Percentiles rank a stretch among this genome's conserved stretches.
These are phyloP conservation scores for Lactarius deliciosus DNA, from an alignment of 768 basidiomycete species.

Conservation along the genomic window DNA sequence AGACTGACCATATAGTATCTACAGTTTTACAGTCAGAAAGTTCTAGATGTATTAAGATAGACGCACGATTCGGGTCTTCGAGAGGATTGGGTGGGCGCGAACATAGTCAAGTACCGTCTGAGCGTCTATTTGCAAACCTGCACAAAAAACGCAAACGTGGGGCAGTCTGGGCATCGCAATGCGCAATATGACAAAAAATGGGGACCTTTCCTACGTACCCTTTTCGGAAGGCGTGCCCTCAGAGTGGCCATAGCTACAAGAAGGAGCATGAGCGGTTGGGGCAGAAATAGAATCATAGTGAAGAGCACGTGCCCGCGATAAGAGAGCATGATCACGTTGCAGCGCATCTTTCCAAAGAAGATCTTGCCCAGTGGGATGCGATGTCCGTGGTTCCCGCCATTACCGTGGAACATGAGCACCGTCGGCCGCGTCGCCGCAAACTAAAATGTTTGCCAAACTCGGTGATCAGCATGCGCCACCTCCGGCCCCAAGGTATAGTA, in stretches of 20 bases:
- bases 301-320: constrained; percentile 73
- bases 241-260: constrained; percentile 76
- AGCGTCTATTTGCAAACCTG: constrained; percentile 81
- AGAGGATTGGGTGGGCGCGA: constrained; percentile 58
- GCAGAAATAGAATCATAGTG: too few species aligned
- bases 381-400: constrained; percentile 85
- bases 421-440: constrained; percentile 66
- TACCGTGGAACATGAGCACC: constrained; percentile 91
- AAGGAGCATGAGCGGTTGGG: not conserved
- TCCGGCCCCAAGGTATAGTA: not conserved
- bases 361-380: constrained; percentile 83
- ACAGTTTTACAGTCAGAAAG: constrained; percentile 2
- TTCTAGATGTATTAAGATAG: too few species aligned
- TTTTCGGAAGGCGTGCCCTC: constrained; percentile 86
- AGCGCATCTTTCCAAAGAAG: constrained; percentile 79
- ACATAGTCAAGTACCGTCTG: constrained; percentile 81
- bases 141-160: not conserved
- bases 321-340: constrained; percentile 92
- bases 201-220: constrained; percentile 44
- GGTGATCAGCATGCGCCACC: not conserved
- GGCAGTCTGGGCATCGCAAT: not conserved
- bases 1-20: constrained; percentile 81
- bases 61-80: constrained; percentile 62
- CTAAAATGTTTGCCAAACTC: constrained; percentile 30
- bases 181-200: not conserved